Base-by-base conservation (phyloP, 805 yeast genomes). In the Jamesozyma hellenica region DNA sequence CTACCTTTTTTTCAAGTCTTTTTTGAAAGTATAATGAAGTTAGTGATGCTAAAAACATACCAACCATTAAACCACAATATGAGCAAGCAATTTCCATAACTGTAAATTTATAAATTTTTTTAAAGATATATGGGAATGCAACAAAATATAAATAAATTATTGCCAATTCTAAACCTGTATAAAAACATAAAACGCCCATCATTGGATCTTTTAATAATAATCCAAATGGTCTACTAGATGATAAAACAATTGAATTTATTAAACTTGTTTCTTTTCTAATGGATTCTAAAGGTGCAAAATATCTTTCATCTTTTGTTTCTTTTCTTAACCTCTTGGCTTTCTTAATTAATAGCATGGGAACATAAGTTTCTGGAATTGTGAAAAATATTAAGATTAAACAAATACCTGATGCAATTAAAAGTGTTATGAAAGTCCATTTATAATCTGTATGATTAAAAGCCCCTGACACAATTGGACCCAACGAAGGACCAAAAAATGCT, bases 371-470 rank as follows among this genome's bases (percentile, higher is more conserved):
- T 4, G 71, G 81, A 44, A 70, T 74, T 31, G 66, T 72, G 47
- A 65, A 46, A 4, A 53, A 59, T 12, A 64, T 71, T 53, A 63
- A 64, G 41, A 58, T 60, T 44, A 77, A 66, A 47, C 76, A 64
- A 2, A 72, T 68, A 3, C 79, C 83, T 46, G 78, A 71, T 47
- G 77, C 74, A n/a, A 82, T 75, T 16, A 79, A 60, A 50, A 80
- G 59, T 8, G 77, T 71, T 49, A 72, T 72, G 50, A 81, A 82
- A 13, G 78, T 73, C 92, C 92, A 83, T 55, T 80, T 69, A 77
- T 83, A 82, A 35, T 64, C 53, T 19, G 60, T 52, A 34, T 68
- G 55, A 38, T 71, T 64, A 14, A 73, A 65, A 16, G 72, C 76
- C 27, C 77, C 77, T 36, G 79, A 75, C 2, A 78, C 64, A 4